Evolutionary conservation across 495 filamentous ascomycete genomes (phyloP).

Genomic region (Clavariopsis aquatica): DNA sequence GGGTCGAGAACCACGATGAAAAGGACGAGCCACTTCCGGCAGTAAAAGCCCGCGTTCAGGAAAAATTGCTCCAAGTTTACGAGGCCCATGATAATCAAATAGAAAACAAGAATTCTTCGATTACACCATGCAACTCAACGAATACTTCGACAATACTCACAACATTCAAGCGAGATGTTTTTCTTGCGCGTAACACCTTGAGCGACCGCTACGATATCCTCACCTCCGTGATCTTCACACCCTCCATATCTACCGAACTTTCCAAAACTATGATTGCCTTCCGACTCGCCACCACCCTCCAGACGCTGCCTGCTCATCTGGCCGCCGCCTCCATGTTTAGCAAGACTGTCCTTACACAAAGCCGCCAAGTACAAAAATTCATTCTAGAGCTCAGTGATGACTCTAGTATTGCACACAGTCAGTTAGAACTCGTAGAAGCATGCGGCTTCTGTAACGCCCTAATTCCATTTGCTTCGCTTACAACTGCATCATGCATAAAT

Average conservation of each 20-base stretch:
- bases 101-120: not conserved
- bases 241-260: constrained; percentile 13
- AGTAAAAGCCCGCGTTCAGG: not conserved
- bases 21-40: constrained; percentile 6
- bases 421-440: constrained; percentile 28
- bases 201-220: constrained; percentile 31
- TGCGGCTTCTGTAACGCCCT: constrained; percentile 53
- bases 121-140: not conserved
- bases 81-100: too few relatives aligned
- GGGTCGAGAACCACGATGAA: constrained; percentile 25
- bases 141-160: not conserved
- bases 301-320: constrained; percentile 6
- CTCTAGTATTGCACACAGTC: not conserved
- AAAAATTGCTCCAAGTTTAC: constrained; percentile 1
- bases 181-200: constrained; percentile 23
- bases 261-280: constrained; percentile 24
- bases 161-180: constrained; percentile 11
- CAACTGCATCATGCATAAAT: constrained; percentile 48
- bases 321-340: constrained; percentile 31
- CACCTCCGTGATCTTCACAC: constrained; percentile 10
- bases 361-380: constrained; percentile 1
- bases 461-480: constrained; percentile 45
- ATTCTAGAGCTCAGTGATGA: not conserved
- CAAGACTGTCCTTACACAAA: constrained; percentile 30
- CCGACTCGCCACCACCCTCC: constrained; percentile 15